Percentiles rank a stretch among this genome's conserved stretches.
Conservation (phyloP, 225 moss, liverwort and hornwort species). For the Bryoerythrophyllum caledonicum region DNA sequence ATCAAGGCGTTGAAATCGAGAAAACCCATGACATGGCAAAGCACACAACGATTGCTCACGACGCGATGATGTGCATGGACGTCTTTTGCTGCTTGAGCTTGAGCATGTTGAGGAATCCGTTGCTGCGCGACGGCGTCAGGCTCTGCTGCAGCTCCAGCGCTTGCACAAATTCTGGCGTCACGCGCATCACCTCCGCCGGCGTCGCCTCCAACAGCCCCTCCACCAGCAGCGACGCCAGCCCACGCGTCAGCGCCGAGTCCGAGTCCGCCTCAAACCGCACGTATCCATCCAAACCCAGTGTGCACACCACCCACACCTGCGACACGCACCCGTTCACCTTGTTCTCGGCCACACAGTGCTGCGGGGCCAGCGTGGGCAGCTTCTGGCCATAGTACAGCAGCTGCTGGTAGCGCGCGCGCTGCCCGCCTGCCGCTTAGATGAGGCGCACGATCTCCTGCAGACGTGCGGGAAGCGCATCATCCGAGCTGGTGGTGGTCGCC, state of each 20-base stretch:
- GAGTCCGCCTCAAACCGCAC: constrained; percentile 75
- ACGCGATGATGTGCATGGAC: constrained; percentile 41
- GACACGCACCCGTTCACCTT: constrained; percentile 93
- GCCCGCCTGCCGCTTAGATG: constrained; percentile 70
- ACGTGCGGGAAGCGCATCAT: constrained; percentile 40
- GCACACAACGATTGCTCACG: too few relatives aligned
- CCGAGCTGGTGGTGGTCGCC: constrained; percentile 23
- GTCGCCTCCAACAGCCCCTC: constrained; percentile 84
- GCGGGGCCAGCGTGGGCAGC: constrained; percentile 62
- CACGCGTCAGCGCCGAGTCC: constrained; percentile 86
- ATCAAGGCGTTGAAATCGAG: too few relatives aligned
- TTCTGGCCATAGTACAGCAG: constrained; percentile 82
- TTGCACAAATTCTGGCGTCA: constrained; percentile 74
- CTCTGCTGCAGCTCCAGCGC: constrained; percentile 91
- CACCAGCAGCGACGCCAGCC: constrained; percentile 83
- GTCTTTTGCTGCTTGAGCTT: constrained; percentile 94
- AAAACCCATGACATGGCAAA: too few relatives aligned
- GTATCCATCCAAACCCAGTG: constrained; percentile 45
- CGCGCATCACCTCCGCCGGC: constrained; percentile 68
- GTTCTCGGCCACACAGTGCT: constrained; percentile 64
- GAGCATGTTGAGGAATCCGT: constrained; percentile 96
- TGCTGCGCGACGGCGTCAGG: constrained; percentile 93
- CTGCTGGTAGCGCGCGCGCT: constrained; percentile 92
- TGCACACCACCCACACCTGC: constrained; percentile 85
- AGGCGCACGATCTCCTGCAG: constrained; percentile 79